Base-by-base conservation (phyloP, 1,139 yeast species). In the Geotrichum citri-aurantii region DNA sequence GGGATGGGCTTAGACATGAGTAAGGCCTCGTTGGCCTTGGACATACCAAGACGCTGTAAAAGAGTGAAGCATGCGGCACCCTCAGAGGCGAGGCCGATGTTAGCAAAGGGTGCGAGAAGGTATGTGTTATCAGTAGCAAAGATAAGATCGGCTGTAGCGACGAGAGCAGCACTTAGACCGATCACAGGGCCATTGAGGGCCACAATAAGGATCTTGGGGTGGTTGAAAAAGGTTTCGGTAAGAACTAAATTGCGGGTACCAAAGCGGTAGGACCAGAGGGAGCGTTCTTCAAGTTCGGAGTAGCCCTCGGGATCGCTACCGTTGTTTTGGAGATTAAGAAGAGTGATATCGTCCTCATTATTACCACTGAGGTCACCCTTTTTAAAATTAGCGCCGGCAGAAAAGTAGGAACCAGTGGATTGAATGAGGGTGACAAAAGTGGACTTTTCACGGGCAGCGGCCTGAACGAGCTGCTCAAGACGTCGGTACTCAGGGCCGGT, bases 121-220 rank as follows among this genome's bases (percentile, higher is more conserved):
- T 77, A 87, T 56, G 86, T 81, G 60, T 82, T 77, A 59, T 81
- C 84, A 63, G 85, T 83, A 24, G 86, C 87, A 68, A 88, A 88
- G 37, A 90, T 78, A 65, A 90, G 79, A 71, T 90, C 97, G 71
- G 89, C 84, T 61, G 87, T 76, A 26, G 87, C 82, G 31, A 89
- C 85, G 57, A 90, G 73, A 0, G 92, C 91, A 3, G 95, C 84
- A 50, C 85, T 76, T 62, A 90, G 79, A 0, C 97, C 97, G 63
- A 90, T 81, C 12, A 84, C 96, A 0, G 97, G 96, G 1, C 97
- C 97, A 67, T 90, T 90, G 61, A 90, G 77, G 12, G 93, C 92
- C 47, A 84, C 83, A 27, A 85, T 85, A 56, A 90, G 75, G 4
- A 89, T 79, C 72, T 90, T 91, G 24, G 80, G 75, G 71, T 90